Evolutionary conservation across 1,284 basidiomycete genomes (phyloP).

Genomic region (Moniliophthora roreri): DNA sequence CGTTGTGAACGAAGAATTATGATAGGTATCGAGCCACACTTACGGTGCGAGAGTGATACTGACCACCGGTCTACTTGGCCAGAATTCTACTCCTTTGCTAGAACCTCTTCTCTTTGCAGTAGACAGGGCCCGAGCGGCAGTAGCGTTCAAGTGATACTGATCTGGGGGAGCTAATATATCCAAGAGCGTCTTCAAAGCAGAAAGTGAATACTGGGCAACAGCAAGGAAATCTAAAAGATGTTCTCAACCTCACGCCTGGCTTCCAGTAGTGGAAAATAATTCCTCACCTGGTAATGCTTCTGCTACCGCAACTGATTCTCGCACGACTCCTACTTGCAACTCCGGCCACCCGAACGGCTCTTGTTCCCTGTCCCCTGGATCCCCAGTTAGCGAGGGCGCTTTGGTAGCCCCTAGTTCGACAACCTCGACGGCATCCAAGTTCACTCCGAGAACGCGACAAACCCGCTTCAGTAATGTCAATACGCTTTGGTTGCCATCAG

Average conservation of each 20-base stretch:
- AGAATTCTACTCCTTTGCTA: conserved; percentile 70
- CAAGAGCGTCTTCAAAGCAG: conserved; percentile 72
- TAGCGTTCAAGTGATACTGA: conserved; percentile 76
- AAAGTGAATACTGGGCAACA: conserved; percentile 77
- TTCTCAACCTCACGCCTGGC: conserved; percentile 8
- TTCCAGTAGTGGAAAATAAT: conserved; percentile 6
- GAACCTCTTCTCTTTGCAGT: conserved; percentile 79
- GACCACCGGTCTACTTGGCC: conserved; percentile 78
- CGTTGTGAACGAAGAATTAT: conserved; percentile 4
- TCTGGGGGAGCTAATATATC: conserved; percentile 66
- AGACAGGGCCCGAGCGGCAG: conserved; percentile 65
- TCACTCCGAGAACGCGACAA: conserved; percentile 77
- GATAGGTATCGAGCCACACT: conserved; percentile 29
- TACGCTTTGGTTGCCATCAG: conserved; percentile 79
- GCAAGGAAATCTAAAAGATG: conserved; percentile 70
- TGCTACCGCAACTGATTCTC: conserved; percentile 88
- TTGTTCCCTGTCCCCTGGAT: conserved; percentile 34
- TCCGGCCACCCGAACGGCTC: conserved; percentile 89
- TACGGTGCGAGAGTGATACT: conserved; percentile 80
- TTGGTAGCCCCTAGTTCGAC: conserved; percentile 31
- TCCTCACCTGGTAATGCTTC: conserved; percentile 85
- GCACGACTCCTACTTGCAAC: conserved; percentile 86
- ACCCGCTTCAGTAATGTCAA: conserved; percentile 71
- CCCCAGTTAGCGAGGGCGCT: conserved; percentile 28
- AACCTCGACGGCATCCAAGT: conserved; percentile 66